Base-by-base conservation (phyloP, 1,284 basidiomycete species). In the Blastosporella zonata region DNA sequence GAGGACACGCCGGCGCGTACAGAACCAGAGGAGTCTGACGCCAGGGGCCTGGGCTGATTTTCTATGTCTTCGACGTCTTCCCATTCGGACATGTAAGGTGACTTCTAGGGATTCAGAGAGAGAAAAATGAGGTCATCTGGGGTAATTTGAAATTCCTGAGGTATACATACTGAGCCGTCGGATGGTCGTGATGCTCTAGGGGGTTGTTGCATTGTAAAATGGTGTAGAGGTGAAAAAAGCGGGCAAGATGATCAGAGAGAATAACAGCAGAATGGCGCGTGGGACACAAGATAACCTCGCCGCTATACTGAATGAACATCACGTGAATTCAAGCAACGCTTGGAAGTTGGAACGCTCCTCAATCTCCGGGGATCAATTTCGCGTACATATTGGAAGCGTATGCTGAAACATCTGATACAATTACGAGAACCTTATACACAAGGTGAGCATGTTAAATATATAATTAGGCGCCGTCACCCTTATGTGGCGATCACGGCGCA, bases 401-500 rank as follows among this genome's bases (percentile, higher is more conserved):
- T 31, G 3, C 29, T 31, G 29, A 31, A 31, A 31, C 29, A 12
- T 27, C 13, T 5, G 3, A 31, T 31, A 31, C 8, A n/a, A n/a
- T 31, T n/a, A 31, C 13, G 13, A 31, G 13, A n/a, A 31, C 6
- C 29, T 8, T 31, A 5, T n/a, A 31, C 29, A 31, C 29, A 8
- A 31, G 29, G 25, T 9, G 25, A 27, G 25, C 9, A 27, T 27
- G 5, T n/a, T 9, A 7, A n/a, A 6, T 5, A 10, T 27, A 27
- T 33, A 18, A 18, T 13, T 20, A 4, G 18, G 5, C 34, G 34
- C 25, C 17, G 15, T 9, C 40, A 9, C 29, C 29, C 6, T 31
- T 29, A 38, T 31, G 53, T 36, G 1, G 45, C 23, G 38, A 60
- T 50, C 23, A 59, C 35, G 7, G 55, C 61, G 50, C 67, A 67